These are phyloP conservation scores for Meyerozyma smithsonii DNA, from an alignment of 1,139 yeast species.

Conservation along the genomic window DNA sequence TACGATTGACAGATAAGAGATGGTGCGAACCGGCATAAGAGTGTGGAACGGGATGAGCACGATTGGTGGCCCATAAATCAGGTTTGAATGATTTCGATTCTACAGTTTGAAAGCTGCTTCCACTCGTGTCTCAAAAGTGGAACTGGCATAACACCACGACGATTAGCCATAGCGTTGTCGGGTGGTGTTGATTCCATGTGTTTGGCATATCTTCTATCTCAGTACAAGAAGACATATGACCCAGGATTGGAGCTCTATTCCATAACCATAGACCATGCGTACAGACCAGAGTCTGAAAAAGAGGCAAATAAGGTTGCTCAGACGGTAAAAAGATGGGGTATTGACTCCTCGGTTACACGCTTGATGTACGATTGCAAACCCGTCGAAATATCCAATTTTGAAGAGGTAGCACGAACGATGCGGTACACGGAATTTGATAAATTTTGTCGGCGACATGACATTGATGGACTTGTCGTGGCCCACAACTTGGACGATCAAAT, in stretches of 20 bases:
- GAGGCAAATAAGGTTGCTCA: conserved; percentile 46
- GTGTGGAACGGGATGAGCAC: background rate
- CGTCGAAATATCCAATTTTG: conserved; percentile 37
- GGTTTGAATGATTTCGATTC: background rate
- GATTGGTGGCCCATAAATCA: background rate
- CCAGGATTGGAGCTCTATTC: conserved; percentile 36
- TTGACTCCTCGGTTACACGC: conserved; percentile 31
- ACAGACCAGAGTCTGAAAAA: conserved; percentile 38
- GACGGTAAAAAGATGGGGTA: conserved; percentile 32
- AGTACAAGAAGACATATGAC: conserved; percentile 20
- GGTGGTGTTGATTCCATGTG: conserved; percentile 87
- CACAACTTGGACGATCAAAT: conserved; percentile 71
- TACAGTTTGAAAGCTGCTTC: background rate
- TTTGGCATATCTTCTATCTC: conserved; percentile 42
- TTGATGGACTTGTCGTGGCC: conserved; percentile 46
- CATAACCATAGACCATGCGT: conserved; percentile 55
- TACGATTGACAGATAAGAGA: background rate
- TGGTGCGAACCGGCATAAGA: background rate
- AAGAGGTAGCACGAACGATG: conserved; percentile 51
- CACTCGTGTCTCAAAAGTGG: background rate
- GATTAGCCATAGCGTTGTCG: conserved; percentile 49
- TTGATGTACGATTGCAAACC: conserved; percentile 28
- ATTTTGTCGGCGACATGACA: conserved; percentile 26
- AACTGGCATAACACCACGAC: background rate
- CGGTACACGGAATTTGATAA: conserved; percentile 43